Evolutionary conservation across 352 stramenopile species (phyloP).

Genomic region (Globisporangium nunn): DNA sequence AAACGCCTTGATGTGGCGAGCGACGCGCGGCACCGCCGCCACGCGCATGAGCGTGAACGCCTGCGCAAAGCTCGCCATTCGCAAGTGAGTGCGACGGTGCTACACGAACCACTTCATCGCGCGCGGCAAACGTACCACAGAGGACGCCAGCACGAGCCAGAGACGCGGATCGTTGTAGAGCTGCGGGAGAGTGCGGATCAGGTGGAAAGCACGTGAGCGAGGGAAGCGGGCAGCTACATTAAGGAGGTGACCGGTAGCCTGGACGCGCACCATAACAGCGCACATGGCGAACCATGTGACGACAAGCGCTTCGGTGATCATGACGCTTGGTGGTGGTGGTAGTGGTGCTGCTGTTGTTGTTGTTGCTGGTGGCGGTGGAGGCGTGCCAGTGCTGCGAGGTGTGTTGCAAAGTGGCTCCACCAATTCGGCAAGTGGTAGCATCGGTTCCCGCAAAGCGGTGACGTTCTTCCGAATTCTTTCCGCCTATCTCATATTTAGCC

Average conservation of each 20-base stretch:
- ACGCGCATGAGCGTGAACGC: constrained; percentile 44
- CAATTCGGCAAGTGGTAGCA: background rate
- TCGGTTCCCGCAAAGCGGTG: background rate
- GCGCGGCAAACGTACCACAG: constrained; percentile 25
- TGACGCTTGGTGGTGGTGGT: constrained; percentile 5
- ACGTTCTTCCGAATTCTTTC: background rate
- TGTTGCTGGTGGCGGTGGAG: background rate
- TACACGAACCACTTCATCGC: too few species aligned
- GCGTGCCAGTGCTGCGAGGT: background rate
- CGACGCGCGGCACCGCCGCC: constrained; percentile 25
- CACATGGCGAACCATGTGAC: constrained; percentile 58
- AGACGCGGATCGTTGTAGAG: constrained; percentile 49
- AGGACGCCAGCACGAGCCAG: constrained; percentile 61
- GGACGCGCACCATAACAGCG: constrained; percentile 39
- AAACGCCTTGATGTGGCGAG: constrained; percentile 37
- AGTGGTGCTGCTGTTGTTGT: background rate
- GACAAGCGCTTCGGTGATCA: constrained; percentile 54
- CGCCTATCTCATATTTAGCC: background rate
- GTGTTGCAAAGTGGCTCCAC: background rate
- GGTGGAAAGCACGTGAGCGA: background rate
- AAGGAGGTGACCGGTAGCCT: background rate
- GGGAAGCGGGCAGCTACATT: background rate
- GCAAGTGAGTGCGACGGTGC: too few species aligned
- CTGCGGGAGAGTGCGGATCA: constrained; percentile 14
- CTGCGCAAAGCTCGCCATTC: constrained; percentile 10